Percentiles rank a stretch among this genome's conserved stretches.
phyloP scores from a whole-genome alignment of 1,139 yeast species.

The Sugiyamaella pinicola region DNA sequence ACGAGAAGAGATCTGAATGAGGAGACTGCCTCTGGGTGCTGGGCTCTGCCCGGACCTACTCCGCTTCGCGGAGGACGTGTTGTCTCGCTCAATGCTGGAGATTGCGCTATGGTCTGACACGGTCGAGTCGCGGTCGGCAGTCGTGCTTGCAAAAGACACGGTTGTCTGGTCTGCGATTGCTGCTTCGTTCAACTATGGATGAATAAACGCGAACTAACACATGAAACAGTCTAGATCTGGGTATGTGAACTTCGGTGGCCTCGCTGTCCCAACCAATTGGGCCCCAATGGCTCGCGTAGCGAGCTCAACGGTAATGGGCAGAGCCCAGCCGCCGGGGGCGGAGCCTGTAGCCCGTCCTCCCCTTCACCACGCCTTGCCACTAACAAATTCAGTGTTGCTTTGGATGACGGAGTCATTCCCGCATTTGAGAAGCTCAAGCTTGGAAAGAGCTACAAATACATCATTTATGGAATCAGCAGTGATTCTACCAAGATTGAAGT shows the following conservation, averaged over 20 bases:
- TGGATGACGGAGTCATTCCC: conserved; percentile 88
- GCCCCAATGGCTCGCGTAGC: too few relatives aligned
- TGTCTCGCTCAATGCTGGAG: too few relatives aligned
- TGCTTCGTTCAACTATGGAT: background rate
- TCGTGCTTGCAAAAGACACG: background rate
- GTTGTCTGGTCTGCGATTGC: background rate
- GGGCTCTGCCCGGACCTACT: too few relatives aligned
- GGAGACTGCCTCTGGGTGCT: background rate
- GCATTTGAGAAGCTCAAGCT: conserved; percentile 96
- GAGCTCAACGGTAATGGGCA: too few relatives aligned
- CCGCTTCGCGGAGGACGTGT: too few relatives aligned
- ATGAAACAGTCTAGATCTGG: conserved; percentile 20
- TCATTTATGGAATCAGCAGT: conserved; percentile 79
- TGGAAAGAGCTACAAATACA: conserved; percentile 85
- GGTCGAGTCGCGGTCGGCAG: too few relatives aligned
- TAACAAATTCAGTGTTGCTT: conserved; percentile 58
- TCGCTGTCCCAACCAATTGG: background rate
- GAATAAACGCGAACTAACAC: conserved; percentile 4
- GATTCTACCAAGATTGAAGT: conserved; percentile 89
- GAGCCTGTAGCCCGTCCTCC: conserved; percentile 12
- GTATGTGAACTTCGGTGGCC: conserved; percentile 9
- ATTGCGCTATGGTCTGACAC: too few relatives aligned
- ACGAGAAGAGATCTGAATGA: background rate
- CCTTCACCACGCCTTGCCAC: background rate
- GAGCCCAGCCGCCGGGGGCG: too few relatives aligned